These are phyloP conservation scores for Begonia masoniana DNA, from an alignment of 306 rosid genomes.

Conservation along the genomic window DNA sequence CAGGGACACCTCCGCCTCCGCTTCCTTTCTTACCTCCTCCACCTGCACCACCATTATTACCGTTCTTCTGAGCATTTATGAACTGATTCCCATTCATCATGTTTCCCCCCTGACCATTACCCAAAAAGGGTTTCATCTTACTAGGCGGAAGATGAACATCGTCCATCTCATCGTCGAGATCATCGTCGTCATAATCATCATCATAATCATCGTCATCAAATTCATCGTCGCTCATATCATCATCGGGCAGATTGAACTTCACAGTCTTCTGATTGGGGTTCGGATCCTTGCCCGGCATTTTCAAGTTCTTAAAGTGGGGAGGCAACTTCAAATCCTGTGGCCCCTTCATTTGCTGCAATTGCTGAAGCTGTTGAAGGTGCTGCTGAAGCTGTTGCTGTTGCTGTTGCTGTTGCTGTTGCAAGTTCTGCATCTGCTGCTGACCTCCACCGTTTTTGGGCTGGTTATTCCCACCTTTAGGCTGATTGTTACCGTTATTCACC, in stretches of 20 bases:
- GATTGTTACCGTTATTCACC: conserved; percentile 21
- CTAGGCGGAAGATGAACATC: conserved; percentile 18
- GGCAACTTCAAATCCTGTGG: conserved; percentile 62
- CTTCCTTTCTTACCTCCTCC: conserved; percentile 26
- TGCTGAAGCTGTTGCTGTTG: conserved; percentile 11
- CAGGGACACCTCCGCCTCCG: conserved; percentile 14
- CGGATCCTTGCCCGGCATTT: conserved; percentile 20
- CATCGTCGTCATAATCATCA: conserved; percentile 12
- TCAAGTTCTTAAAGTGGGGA: conserved; percentile 52
- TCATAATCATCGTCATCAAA: conserved; percentile 22
- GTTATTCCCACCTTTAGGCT: conserved; percentile 26
- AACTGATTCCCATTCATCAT: conserved; percentile 30
- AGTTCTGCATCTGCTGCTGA: not conserved
- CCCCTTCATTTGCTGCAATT: conserved; percentile 67
- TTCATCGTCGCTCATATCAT: conserved; percentile 38
- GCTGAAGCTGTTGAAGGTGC: conserved; percentile 25
- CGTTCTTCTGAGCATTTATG: conserved; percentile 11
- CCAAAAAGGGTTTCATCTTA: conserved; percentile 44
- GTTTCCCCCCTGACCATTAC: conserved; percentile 22
- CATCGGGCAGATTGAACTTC: conserved; percentile 38
- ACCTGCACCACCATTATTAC: conserved; percentile 11
- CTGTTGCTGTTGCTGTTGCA: conserved; percentile 9
- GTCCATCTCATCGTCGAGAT: conserved; percentile 44
- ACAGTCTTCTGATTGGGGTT: conserved; percentile 40
- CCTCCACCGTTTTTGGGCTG: conserved; percentile 18